These are phyloP conservation scores for Naganishia sp. DNA, from an alignment of 1,284 basidiomycete species.

Conservation along the genomic window DNA sequence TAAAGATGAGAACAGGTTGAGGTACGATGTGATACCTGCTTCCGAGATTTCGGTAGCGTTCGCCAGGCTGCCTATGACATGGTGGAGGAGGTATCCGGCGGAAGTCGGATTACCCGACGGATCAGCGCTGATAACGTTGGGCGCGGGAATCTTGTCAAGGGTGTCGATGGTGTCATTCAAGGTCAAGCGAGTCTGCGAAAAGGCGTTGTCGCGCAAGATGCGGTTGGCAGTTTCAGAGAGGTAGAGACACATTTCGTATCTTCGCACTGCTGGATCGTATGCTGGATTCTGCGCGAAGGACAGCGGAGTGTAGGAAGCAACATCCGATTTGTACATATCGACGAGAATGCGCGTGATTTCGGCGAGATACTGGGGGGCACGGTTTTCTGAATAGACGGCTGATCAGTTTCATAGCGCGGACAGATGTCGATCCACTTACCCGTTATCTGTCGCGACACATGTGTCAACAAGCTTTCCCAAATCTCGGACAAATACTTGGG, in stretches of 20 bases:
- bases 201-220: not conserved
- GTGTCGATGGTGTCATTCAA: not conserved
- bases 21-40: not conserved
- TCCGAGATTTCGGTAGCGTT: not conserved
- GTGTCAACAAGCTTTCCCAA: constrained; percentile 15
- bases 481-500: constrained; percentile 6
- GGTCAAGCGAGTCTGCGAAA: constrained; percentile 4
- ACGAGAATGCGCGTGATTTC: constrained; percentile 11
- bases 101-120: constrained; percentile 13
- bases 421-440: not conserved
- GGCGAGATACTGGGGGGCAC: not conserved
- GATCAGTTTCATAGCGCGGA: not conserved
- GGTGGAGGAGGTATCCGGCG: constrained; percentile 14
- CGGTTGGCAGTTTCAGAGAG: not conserved
- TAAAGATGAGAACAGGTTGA: constrained; percentile 9
- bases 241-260: not conserved
- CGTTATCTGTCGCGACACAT: not conserved
- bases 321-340: constrained; percentile 14
- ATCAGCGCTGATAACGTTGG: constrained; percentile 13
- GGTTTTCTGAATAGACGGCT: not conserved
- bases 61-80: not conserved
- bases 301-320: constrained; percentile 10
- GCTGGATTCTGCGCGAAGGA: not conserved
- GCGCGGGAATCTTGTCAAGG: not conserved
- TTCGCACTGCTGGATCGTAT: constrained; percentile 10